Percentiles rank a stretch among this genome's conserved stretches.
These are phyloP conservation scores for Brasenia schreberi DNA, from an alignment of 164 flowering plant genomes.

Conservation along the genomic window DNA sequence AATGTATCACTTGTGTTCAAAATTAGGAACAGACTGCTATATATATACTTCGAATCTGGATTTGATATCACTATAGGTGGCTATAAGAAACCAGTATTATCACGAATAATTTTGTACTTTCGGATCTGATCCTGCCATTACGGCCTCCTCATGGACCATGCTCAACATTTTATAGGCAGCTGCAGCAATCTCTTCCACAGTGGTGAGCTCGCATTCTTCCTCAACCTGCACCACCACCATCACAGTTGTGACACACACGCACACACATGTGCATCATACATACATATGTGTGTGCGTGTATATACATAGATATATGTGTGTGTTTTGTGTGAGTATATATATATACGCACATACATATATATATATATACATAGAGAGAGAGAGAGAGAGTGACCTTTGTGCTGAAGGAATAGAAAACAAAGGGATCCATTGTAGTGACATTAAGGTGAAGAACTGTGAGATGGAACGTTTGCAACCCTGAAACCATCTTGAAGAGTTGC, in stretches of 20 bases:
- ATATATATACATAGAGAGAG: neutral
- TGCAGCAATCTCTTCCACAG: conserved; percentile 74
- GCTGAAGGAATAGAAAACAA: conserved; percentile 74
- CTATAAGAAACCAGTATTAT: too few relatives aligned
- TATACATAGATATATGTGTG: too few relatives aligned
- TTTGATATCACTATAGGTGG: too few relatives aligned
- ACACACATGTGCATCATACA: neutral
- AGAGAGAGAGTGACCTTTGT: conserved; percentile 43
- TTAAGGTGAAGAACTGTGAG: conserved; percentile 77
- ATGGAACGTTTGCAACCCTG: conserved; percentile 43
- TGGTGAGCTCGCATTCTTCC: conserved; percentile 62
- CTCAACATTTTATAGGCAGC: conserved; percentile 75
- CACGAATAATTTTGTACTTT: neutral
- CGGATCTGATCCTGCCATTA: conserved; percentile 4
- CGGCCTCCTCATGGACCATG: conserved; percentile 1
- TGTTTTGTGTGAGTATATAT: too few relatives aligned
- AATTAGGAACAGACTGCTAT: too few relatives aligned
- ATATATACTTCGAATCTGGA: too few relatives aligned
- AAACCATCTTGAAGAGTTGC: conserved; percentile 48
- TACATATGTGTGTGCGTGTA: too few relatives aligned
- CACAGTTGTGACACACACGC: neutral
- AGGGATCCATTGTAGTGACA: conserved; percentile 52
- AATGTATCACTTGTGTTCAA: too few relatives aligned
- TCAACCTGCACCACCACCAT: conserved; percentile 45
- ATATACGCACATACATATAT: neutral